Conservation (phyloP, 805 yeast species). For the Saccharomycopsis synnaedendra region DNA sequence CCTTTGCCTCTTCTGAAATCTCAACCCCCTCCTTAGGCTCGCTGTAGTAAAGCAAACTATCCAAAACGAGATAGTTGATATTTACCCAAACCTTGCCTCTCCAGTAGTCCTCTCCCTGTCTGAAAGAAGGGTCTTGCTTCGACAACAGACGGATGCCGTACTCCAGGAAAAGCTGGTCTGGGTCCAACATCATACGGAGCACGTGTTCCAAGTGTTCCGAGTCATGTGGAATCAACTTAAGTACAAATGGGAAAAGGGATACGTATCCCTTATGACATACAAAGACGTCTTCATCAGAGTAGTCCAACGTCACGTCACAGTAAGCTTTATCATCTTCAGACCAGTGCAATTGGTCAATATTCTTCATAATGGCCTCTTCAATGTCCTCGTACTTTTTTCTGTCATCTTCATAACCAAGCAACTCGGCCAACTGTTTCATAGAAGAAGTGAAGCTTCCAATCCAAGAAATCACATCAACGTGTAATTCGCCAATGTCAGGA, state of each 20-base stretch:
- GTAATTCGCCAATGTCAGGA: slow-evolving; percentile 81
- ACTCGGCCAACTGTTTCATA: slow-evolving; percentile 59
- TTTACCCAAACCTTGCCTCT: slow-evolving; percentile 90
- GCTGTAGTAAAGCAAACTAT: slow-evolving; percentile 49
- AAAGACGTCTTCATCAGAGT: slow-evolving; percentile 50
- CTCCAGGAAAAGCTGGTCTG: slow-evolving; percentile 62
- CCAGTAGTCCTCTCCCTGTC: slow-evolving; percentile 86
- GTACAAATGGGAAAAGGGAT: slow-evolving; percentile 72
- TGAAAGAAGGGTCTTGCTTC: slow-evolving; percentile 45
- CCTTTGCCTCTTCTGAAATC: slow-evolving; percentile 22
- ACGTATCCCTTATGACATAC: slow-evolving; percentile 91
- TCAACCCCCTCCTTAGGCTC: slow-evolving; percentile 18
- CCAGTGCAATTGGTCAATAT: slow-evolving; percentile 77
- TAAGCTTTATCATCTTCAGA: slow-evolving; percentile 49
- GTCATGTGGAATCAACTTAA: slow-evolving; percentile 48
- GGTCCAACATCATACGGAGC: slow-evolving; percentile 50
- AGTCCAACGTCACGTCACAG: slow-evolving; percentile 77
- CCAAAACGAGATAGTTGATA: slow-evolving; percentile 74
- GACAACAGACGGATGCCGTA: slow-evolving; percentile 80
- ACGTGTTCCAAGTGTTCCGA: slow-evolving; percentile 28
- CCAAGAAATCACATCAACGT: slow-evolving; percentile 88
- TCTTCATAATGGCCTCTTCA: slow-evolving; percentile 45
- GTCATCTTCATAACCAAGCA: slow-evolving; percentile 51
- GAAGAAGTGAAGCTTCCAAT: slow-evolving; percentile 85
- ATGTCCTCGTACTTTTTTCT: slow-evolving; percentile 38